Percentiles rank a stretch among this genome's conserved stretches.
phyloP scores from a whole-genome alignment of 345 rosid genomes.

The Euclidium syriacum region DNA sequence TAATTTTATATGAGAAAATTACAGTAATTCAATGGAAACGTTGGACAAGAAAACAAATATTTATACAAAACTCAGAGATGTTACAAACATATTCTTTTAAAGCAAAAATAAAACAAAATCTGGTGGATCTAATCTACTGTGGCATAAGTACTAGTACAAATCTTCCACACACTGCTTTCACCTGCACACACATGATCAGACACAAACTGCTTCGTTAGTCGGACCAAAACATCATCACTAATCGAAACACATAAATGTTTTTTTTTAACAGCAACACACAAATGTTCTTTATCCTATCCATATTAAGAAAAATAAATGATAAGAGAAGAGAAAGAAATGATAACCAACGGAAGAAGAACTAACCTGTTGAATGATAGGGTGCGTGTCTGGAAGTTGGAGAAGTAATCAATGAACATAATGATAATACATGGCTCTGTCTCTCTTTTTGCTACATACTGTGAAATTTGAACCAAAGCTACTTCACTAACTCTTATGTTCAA shows the following conservation, averaged over 20 bases:
- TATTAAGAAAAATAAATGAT: neutral
- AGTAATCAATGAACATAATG: conserved; percentile 7
- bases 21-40: neutral
- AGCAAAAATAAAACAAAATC: conserved; percentile 2
- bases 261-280: too few relatives aligned
- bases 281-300: neutral
- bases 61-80: conserved; percentile 12
- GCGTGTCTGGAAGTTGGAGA: neutral
- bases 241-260: too few relatives aligned
- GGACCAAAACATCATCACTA: neutral
- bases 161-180: conserved; percentile 17
- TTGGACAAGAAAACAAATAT: neutral
- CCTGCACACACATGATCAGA: conserved; percentile 17
- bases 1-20: too few relatives aligned
- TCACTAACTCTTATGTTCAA: conserved; percentile 25
- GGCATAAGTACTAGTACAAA: conserved; percentile 14
- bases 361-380: conserved; percentile 20
- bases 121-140: conserved; percentile 7
- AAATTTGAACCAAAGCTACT: conserved; percentile 17
- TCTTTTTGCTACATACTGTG: conserved; percentile 13
- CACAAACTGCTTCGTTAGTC: neutral
- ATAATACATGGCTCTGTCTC: conserved; percentile 6
- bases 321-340: neutral
- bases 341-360: conserved; percentile 15
- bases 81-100: neutral